Evolutionary conservation across 2,329 filamentous ascomycete genomes (phyloP), one percentile per base, ranked within the genome.

Genomic region (Hypoxylon sp.): DNA sequence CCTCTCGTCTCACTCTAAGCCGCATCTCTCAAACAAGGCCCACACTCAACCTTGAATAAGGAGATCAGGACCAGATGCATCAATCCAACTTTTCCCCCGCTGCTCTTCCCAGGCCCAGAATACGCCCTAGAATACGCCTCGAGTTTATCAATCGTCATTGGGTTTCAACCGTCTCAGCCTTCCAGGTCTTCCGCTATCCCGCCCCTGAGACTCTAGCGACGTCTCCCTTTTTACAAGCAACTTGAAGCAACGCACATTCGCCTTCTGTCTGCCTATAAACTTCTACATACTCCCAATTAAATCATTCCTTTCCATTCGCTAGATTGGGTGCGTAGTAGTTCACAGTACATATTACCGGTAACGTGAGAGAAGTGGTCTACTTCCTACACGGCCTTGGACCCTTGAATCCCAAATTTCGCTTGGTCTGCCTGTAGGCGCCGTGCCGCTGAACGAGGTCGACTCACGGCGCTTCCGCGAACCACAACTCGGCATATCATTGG

Each of bases 381-480:
- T 25, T 51, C 56, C 43, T 63, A 60, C 48, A 51, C 32, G 60
- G 57, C 65, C 55, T 51, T 59, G 30, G 53, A 59, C 43, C 49
- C 50, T 60, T 55, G 56, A 36, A 64, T 62, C 60, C 65, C 48
- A 45, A 66, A 69, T 71, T 41, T 66, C 57, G 61, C 65, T 63
- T 63, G 52, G 52, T 58, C 32, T 46, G 25, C 17, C 59, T 68
- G 63, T 73, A 74, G 73, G 71, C 71, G 72, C 72, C 70, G 68
- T 43, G 55, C 65, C 46, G 61, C 61, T 68, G 60, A 45, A 43
- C 63, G 50, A 65, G 56, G 56, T 61, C 57, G 51, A 69, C 52
- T 63, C 52, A 71, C 72, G 73, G 74, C 73, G 73, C 74, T 74
- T 74, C 73, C 71, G 72, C 53, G 61, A 68, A 36, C 51, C 38